Base-by-base conservation (phyloP, 495 filamentous ascomycete genomes). In the Cudoniella acicularis region DNA sequence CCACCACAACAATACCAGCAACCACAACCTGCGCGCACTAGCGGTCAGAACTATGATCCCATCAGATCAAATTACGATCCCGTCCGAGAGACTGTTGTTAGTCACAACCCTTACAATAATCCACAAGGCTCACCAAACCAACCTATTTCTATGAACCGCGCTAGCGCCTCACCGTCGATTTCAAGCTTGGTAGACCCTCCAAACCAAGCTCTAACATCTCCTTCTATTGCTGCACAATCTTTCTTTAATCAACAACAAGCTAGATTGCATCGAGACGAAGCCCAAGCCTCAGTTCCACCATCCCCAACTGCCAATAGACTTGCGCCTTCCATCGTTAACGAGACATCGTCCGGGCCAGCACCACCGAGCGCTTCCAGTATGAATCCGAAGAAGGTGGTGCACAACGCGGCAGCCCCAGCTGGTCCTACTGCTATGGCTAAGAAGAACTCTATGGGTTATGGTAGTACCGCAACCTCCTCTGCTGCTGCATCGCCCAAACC, bases 121-220 rank as follows among this genome's bases (percentile, higher is more conserved):
- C 72, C 81, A 2, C 77, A 80, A 53, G 77, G 76, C 20, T 80
- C 83, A n/a, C 78, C 81, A 17, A 77, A 82, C 13, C 76, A 80
- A 0, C 76, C 77, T 52, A 76, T 59, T 54, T 73, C 53, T 56
- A 70, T 73, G 42, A 87, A 84, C 66, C 83, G 88, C 51, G 89
- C 91, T 17, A 94, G 89, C 68, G 88, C 89, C 18, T 96, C 92
- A 22, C 91, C 92, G 8, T 90, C 92, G 0, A 96, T 96, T 60
- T 85, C 90, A 18, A 94, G 90, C 69, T 79, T 96, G 36, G 91
- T 96, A 42, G 91, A 96, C 60, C 90, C 89, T 8, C 84, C 88
- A 10, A 70, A 69, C 10, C 68, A 72, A 55, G 71, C 74, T 51
- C 70, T 76, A 30, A 71, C 77, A 21, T 79, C 81, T 1, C 75